These are phyloP conservation scores for Cercophora newfieldiana DNA, from an alignment of 495 filamentous ascomycete genomes.

Conservation along the genomic window DNA sequence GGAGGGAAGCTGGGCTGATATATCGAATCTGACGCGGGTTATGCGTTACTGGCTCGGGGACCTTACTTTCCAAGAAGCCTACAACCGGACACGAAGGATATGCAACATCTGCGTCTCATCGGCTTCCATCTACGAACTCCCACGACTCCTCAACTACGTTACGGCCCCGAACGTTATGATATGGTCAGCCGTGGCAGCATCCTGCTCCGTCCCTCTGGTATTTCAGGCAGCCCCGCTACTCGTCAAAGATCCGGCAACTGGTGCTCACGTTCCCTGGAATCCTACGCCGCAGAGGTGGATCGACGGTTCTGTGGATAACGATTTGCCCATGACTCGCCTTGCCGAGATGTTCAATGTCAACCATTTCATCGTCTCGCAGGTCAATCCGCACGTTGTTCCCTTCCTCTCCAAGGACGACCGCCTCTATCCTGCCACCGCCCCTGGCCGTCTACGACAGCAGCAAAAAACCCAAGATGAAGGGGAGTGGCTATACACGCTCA, in stretches of 20 bases:
- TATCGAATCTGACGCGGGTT: constrained; percentile 71
- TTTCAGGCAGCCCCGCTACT: constrained; percentile 75
- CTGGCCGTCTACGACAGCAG: constrained; percentile 39
- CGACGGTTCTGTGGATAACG: constrained; percentile 91
- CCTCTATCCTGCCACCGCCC: constrained; percentile 41
- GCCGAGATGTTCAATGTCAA: constrained; percentile 98
- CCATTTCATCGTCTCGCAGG: constrained; percentile 95
- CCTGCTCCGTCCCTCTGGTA: constrained; percentile 88
- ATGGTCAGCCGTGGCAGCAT: constrained; percentile 94
- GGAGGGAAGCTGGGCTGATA: constrained; percentile 80
- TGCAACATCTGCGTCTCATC: constrained; percentile 92
- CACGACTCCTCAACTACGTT: constrained; percentile 85
- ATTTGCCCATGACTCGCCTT: constrained; percentile 87
- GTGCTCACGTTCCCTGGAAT: constrained; percentile 78
- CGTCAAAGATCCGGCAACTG: constrained; percentile 83
- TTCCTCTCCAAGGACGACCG: constrained; percentile 76
- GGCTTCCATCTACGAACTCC: constrained; percentile 82
- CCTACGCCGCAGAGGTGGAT: constrained; percentile 81
- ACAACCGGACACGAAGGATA: constrained; percentile 86
- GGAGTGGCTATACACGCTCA: constrained; percentile 67
- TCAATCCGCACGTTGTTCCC: constrained; percentile 91
- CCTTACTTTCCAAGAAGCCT: constrained; percentile 93
- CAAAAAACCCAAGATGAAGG: constrained; percentile 26
- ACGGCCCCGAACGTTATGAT: constrained; percentile 93
- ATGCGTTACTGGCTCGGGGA: constrained; percentile 80